Percentiles rank a stretch among this genome's conserved stretches.
phyloP scores from a whole-genome alignment of 805 yeast genomes.

The Torulaspora quercuum region DNA sequence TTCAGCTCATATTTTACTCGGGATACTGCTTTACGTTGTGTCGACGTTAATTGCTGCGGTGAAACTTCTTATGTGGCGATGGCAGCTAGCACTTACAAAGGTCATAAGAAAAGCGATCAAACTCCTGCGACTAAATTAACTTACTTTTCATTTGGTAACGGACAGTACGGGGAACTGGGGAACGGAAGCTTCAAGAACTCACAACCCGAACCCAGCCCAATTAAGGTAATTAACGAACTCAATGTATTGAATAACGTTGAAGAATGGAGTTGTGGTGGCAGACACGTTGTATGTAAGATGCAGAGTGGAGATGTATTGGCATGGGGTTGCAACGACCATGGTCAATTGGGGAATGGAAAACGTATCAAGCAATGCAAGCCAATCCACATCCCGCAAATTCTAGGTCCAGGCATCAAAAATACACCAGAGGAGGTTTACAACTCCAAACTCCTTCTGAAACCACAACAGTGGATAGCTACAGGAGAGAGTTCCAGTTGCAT shows the following conservation, averaged over 20 bases:
- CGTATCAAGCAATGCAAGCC: constrained; percentile 58
- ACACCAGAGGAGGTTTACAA: constrained; percentile 30
- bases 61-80: constrained; percentile 56
- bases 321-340: constrained; percentile 83
- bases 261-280: constrained; percentile 57
- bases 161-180: constrained; percentile 83
- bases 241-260: constrained; percentile 40
- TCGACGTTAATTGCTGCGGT: constrained; percentile 64
- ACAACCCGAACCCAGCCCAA: constrained; percentile 59
- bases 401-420: constrained; percentile 48
- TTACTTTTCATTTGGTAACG: constrained; percentile 73
- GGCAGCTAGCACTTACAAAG: constrained; percentile 7
- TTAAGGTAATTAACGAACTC: constrained; percentile 52
- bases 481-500: constrained; percentile 62
- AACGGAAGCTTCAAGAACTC: constrained; percentile 72
- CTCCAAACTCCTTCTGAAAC: constrained; percentile 44
- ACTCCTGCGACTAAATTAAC: constrained; percentile 33
- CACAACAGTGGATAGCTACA: constrained; percentile 57
- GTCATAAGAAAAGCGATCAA: constrained; percentile 19
- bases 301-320: constrained; percentile 60
- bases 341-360: constrained; percentile 85
- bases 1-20: constrained; percentile 42
- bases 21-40: constrained; percentile 46
- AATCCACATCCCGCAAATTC: constrained; percentile 47
- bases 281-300: constrained; percentile 61